Base-by-base conservation (phyloP, 1,284 basidiomycete genomes). In the Ganoderma lucidum region DNA sequence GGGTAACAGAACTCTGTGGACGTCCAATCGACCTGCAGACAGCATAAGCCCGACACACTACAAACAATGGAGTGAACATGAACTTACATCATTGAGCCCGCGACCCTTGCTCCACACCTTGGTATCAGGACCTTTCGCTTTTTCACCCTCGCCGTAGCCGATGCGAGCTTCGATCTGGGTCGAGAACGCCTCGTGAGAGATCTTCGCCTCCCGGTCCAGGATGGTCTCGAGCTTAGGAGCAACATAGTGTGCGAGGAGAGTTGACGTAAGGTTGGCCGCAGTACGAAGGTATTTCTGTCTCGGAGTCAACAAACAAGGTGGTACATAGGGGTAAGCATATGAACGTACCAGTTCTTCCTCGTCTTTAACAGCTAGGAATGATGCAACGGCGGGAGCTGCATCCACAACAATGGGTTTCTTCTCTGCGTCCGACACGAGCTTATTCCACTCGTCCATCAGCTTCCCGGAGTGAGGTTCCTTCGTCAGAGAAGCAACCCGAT, bases 1-100 rank as follows among this genome's bases (percentile, higher is more conserved):
- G 94, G 91, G 80, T 97, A 98, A 74, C 95, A 95, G 83, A 97
- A 97, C 81, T 99, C 97, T 2, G 94, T 93, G 14, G 93, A 88
- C 35, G 86, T 84, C 86, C 94, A 96, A 79, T 99, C 97, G 68
- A 96, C 86, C 93, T 96, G 73, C 23, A 39, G 42, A 41, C 6
- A 53, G 51, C 19, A 19, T 28, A 30, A 8, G 35, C 14, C 2
- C 55, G 17, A 6, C 37, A 44, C 44, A 44, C 6, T 45, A 45
- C 14, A 30, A 15, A 32, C n/a, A 15, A 3, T 23, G 30, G 45
- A 60, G n/a, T 19, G 28, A 19, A 8, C 12, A 30, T 32, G 41
- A 84, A 84, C 92, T 75, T 71, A 93, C 93, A 68, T 95, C 90
- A 63, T 83, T 88, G n/a, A 95, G 80, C 10, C 89, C 86, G 76